Base-by-base conservation (phyloP, 2,329 filamentous ascomycete genomes). In the Amauroascus verrucosus region DNA sequence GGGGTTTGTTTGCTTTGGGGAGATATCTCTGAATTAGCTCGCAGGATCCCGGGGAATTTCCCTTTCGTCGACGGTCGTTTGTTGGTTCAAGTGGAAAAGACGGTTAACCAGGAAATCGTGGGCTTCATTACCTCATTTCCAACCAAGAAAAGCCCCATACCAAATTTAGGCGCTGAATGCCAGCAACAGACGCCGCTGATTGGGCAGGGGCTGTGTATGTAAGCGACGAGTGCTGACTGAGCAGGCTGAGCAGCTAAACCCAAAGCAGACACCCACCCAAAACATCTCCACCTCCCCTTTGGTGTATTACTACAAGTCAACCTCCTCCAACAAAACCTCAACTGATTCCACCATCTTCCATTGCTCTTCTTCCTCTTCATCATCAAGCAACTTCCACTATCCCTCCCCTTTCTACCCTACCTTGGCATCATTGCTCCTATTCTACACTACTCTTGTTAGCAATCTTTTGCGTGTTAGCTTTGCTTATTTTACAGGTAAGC, bases 291-390 rank as follows among this genome's bases (percentile, higher is more conserved):
- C 52, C 52, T 50, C 52, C 52, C 52, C 53, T 48, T 53, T 54
- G 48, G 46, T 41, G 49, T 32, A 51, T 52, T 50, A 33, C 38
- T 44, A 16, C 41, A 48, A 22, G 46, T 49, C 48, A 54, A 53
- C 44, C 44, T 48, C 48, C 32, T 54, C 55, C 51, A 54, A 54
- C 56, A 55, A 55, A 55, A 53, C 53, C 48, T 57, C 56, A 53
- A 26, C 43, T 46, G 48, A 30, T 55, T 53, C 55, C 45, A 55
- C 51, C 53, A 46, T 53, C 56, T 55, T 51, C 50, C 56, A 56
- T 52, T 53, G 37, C 20, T 47, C 51, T 46, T 49, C 32, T 37
- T 51, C 30, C 40, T 52, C 26, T n/a, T n/a, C n/a, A n/a, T n/a
- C 50, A 38, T 22, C 45, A 49, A 50, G 13, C 44, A 46, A 50